Base-by-base conservation (phyloP, 83 land plant genomes). In the Diphasiastrum complanatum region DNA sequence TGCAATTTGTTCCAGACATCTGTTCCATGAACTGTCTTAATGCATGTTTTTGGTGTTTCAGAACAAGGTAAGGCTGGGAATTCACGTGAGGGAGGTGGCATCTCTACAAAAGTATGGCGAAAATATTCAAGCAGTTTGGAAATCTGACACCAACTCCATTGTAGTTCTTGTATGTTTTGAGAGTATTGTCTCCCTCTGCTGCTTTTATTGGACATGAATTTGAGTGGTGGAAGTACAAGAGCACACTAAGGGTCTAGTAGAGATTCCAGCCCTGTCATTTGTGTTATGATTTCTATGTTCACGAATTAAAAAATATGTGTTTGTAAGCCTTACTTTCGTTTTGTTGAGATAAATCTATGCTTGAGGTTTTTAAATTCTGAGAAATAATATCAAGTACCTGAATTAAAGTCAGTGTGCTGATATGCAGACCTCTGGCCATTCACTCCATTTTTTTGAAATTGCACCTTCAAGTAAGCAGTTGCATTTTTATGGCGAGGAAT, bases 51-150 rank as follows among this genome's bases (percentile, higher is more conserved):
- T 28, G 1, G 18, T 45, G 25, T 65, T 66, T n/a, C 86, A 87
- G 97, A 90, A 92, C 64, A 85, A 73, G 70, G 74, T 81, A 49
- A 81, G 89, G 47, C 56, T 92, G 64, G 97, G 93, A 38, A 83
- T 79, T 67, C 75, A 65, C 51, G 69, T 62, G 67, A 74, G 97
- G 64, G 95, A 81, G 52, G 34, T 61, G 10, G 67, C 66, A 20
- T 83, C 93, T 20, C 40, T 85, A 10, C 69, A 64, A 67, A 55
- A 60, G 12, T 86, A 91, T 43, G 97, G 97, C 1, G 77, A 72
- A 58, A 87, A 85, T 69, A 23, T 81, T 61, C 77, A 77, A 53
- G 97, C 97, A 1, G 63, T 77, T 20, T 87, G 93, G 97, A 91
- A 93, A 47, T 79, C 82, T 5, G 89, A 91, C 48, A 45, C 71